Percentiles rank a stretch among this genome's conserved stretches.
These are phyloP conservation scores for Metschnikowia chrysomelidarum DNA, from an alignment of 805 yeast genomes.

Conservation along the genomic window DNA sequence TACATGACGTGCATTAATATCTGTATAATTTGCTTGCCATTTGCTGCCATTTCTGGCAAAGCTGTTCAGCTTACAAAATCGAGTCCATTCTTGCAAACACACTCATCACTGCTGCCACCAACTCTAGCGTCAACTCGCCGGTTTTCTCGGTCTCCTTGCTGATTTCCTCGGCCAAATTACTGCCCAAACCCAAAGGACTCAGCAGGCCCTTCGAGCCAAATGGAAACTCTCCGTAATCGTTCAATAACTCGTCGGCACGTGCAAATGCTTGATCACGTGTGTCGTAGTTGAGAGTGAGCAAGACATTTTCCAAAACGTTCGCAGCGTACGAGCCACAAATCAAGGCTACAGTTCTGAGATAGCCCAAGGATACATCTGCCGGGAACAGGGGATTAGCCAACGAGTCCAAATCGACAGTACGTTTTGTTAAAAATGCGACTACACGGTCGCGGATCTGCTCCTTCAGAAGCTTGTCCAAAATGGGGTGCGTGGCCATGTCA, in stretches of 20 bases:
- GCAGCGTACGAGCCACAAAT: conserved; percentile 94
- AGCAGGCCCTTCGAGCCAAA: conserved; percentile 53
- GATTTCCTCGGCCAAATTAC: conserved; percentile 62
- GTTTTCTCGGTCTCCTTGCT: conserved; percentile 51
- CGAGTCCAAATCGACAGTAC: conserved; percentile 55
- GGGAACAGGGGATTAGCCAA: conserved; percentile 60
- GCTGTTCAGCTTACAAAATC: conserved; percentile 47
- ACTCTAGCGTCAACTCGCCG: conserved; percentile 72
- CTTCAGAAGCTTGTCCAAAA: conserved; percentile 82
- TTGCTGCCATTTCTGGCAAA: too few relatives aligned
- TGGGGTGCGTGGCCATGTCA: conserved; percentile 99
- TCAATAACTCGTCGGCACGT: conserved; percentile 88
- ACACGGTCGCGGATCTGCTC: conserved; percentile 76
- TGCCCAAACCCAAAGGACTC: conserved; percentile 67
- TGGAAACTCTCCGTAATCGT: conserved; percentile 83
- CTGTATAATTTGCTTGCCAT: background rate
- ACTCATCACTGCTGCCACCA: conserved; percentile 86
- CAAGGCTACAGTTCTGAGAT: conserved; percentile 75
- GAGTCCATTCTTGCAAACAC: conserved; percentile 94
- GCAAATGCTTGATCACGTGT: conserved; percentile 89
- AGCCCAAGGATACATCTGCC: conserved; percentile 59
- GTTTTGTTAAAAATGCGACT: conserved; percentile 63
- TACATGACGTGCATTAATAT: too few relatives aligned
- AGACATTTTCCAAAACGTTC: conserved; percentile 88
- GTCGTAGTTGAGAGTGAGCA: conserved; percentile 74